Conservation (phyloP, 257 asterid genomes). For the Coffea eugenioides region DNA sequence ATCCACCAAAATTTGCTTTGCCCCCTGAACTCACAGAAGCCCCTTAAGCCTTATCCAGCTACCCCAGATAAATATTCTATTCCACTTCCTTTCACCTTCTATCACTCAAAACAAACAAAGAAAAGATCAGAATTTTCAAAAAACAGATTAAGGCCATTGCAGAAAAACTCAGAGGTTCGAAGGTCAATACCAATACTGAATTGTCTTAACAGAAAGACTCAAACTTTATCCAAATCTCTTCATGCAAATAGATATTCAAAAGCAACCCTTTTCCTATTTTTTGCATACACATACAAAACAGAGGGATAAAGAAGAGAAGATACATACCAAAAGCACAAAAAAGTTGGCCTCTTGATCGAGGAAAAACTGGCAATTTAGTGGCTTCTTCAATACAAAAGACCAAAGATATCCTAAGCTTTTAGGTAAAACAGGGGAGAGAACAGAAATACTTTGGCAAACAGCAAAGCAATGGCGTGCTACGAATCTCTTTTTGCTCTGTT, state of each 20-base stretch:
- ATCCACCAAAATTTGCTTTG: background rate
- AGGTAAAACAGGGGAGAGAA: background rate
- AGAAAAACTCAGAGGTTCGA: background rate
- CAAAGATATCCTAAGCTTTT: background rate
- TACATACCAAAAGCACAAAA: slow-evolving; percentile 7
- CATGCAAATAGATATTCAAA: background rate
- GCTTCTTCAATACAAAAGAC: background rate
- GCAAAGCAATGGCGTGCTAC: background rate
- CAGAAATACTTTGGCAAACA: background rate
- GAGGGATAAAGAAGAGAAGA: background rate
- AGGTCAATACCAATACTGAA: background rate
- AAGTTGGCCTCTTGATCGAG: slow-evolving; percentile 2
- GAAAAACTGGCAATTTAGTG: background rate
- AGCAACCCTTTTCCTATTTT: background rate
- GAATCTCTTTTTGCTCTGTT: background rate
- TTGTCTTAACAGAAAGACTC: background rate
- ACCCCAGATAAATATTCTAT: background rate
- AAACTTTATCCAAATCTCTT: background rate
- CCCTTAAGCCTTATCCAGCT: background rate
- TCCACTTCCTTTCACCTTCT: background rate
- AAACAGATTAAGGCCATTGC: slow-evolving; percentile 4
- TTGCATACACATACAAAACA: background rate
- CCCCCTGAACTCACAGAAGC: background rate
- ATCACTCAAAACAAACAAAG: background rate
- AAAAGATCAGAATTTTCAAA: background rate